Evolutionary conservation across 148 eudicot species (phyloP).

Genomic region (Tetragonia tetragonoides): DNA sequence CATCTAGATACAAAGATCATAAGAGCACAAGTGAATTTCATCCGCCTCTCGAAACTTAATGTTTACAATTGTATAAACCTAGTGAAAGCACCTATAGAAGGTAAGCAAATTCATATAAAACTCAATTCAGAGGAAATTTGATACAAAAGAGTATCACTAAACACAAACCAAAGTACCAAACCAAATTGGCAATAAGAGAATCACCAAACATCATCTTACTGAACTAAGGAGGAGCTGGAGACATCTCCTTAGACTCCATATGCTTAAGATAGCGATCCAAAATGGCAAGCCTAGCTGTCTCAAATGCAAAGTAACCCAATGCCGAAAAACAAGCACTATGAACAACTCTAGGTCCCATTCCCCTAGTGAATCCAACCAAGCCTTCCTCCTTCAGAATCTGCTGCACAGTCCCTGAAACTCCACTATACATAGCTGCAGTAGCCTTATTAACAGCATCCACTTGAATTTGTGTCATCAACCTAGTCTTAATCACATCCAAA

Average conservation of each 20-base stretch:
- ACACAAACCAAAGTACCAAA: neutral
- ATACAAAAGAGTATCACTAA: slow-evolving; percentile 2
- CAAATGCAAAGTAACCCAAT: slow-evolving; percentile 85
- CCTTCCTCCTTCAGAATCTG: slow-evolving; percentile 84
- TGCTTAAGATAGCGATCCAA: slow-evolving; percentile 63
- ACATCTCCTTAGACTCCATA: slow-evolving; percentile 43
- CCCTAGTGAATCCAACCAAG: slow-evolving; percentile 77
- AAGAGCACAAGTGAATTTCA: neutral
- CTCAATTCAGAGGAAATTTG: neutral
- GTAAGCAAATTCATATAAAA: neutral
- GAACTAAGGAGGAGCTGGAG: neutral
- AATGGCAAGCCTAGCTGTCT: slow-evolving; percentile 79
- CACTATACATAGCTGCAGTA: slow-evolving; percentile 44
- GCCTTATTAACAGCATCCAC: slow-evolving; percentile 50
- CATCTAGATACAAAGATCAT: neutral
- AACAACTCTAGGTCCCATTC: slow-evolving; percentile 92
- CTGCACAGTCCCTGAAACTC: slow-evolving; percentile 54
- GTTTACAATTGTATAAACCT: slow-evolving; percentile 23
- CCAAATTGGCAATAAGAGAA: slow-evolving; percentile 13
- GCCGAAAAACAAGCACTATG: slow-evolving; percentile 97
- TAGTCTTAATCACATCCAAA: slow-evolving; percentile 88
- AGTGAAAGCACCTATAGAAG: slow-evolving; percentile 1
- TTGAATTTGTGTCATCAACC: slow-evolving; percentile 80
- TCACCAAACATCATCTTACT: slow-evolving; percentile 14
- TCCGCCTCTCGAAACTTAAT: neutral